Percentiles rank a stretch among this genome's conserved stretches.
phyloP scores from a whole-genome alignment of 73 alveolate species.

The Tetrahymena malaccensis region DNA sequence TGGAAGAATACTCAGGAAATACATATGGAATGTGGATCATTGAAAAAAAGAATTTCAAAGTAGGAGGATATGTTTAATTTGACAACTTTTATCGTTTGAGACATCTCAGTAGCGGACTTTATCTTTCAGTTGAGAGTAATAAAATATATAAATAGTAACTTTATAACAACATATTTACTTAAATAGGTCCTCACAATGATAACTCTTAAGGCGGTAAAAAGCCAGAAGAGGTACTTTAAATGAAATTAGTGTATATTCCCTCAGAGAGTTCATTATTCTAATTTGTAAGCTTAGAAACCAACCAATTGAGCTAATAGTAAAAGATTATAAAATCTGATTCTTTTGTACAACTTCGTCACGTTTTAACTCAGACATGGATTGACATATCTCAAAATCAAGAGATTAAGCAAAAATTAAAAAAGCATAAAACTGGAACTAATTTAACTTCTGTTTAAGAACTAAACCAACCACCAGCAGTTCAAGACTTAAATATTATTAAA shows the following conservation, averaged over 20 bases:
- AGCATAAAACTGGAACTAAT: background rate
- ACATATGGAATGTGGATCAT: slow-evolving; percentile 43
- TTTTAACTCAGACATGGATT: background rate
- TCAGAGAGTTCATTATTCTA: slow-evolving; percentile 1
- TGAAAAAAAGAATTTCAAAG: slow-evolving; percentile 23
- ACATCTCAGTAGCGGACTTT: slow-evolving; percentile 26
- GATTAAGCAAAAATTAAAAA: background rate
- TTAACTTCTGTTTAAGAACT: background rate
- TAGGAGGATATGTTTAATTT: slow-evolving; percentile 27
- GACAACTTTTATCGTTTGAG: slow-evolving; percentile 25
- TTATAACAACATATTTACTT: background rate
- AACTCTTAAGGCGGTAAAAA: background rate
- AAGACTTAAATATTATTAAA: background rate
- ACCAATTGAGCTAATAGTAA: background rate
- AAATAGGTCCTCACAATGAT: background rate
- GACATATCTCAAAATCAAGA: background rate
- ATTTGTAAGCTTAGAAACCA: slow-evolving; percentile 15
- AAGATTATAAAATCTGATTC: background rate
- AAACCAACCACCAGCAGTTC: background rate
- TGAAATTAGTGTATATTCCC: slow-evolving; percentile 12
- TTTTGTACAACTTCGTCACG: background rate
- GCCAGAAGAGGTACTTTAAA: background rate
- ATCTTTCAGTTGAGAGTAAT: slow-evolving; percentile 18
- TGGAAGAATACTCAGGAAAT: slow-evolving; percentile 35
- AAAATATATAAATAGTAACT: too few relatives aligned